Evolutionary conservation across 345 rosid species (phyloP).

Genomic region (Brassica napus): DNA sequence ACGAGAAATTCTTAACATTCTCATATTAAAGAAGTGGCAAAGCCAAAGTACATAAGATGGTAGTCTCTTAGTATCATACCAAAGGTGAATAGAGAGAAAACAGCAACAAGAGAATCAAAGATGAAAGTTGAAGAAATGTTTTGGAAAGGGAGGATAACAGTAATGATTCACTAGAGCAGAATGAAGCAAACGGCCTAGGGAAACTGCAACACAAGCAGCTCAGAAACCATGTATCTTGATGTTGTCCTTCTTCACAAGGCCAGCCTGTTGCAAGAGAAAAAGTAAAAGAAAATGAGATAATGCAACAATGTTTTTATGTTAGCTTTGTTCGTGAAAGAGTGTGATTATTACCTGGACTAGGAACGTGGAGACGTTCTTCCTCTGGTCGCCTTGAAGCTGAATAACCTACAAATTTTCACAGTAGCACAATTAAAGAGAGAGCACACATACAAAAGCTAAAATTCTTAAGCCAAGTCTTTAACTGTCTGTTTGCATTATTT

Average conservation of each 20-base stretch:
- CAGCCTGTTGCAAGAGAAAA: slow-evolving; percentile 52
- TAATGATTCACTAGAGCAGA: slow-evolving; percentile 4
- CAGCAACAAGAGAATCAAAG: not conserved
- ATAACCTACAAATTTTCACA: slow-evolving; percentile 50
- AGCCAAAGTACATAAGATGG: not conserved
- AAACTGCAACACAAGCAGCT: slow-evolving; percentile 32
- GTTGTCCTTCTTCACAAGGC: slow-evolving; percentile 92
- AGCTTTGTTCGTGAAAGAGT: not conserved
- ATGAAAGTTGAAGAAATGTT: slow-evolving; percentile 11
- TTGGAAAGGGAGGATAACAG: not conserved
- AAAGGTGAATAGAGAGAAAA: not conserved
- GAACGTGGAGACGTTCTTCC: slow-evolving; percentile 78
- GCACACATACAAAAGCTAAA: not conserved
- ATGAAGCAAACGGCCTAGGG: not conserved
- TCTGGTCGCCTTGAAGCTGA: slow-evolving; percentile 86
- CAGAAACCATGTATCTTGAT: slow-evolving; percentile 96
- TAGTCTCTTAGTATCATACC: slow-evolving; percentile 33
- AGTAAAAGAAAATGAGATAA: not conserved
- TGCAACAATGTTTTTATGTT: not conserved
- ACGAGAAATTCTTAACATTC: not conserved
- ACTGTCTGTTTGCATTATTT: not conserved
- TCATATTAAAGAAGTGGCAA: slow-evolving; percentile 6
- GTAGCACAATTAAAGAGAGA: not conserved
- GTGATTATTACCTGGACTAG: slow-evolving; percentile 56
- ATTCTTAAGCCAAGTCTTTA: not conserved